A percentile compares a stretch with the other conserved stretches of the same genome.
Evolutionary conservation across 345 rosid genomes (phyloP).

Genomic region (Cardamine resedifolia): DNA sequence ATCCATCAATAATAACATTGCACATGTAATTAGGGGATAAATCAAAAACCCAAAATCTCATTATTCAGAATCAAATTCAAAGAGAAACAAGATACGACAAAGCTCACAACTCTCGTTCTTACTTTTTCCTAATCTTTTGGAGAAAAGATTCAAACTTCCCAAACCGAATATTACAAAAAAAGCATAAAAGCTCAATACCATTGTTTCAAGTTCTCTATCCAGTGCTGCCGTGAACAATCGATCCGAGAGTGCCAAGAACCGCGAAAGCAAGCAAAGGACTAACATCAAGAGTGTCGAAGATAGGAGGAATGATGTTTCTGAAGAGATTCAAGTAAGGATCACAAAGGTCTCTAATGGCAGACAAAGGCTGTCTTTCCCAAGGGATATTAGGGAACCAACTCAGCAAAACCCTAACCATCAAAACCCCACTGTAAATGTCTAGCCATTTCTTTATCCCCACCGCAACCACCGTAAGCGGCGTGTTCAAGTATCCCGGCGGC

Average conservation of each 20-base stretch:
- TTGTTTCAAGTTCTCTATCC: constrained; percentile 19
- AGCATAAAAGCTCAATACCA: not conserved
- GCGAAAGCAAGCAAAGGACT: constrained; percentile 86
- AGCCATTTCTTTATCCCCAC: constrained; percentile 85
- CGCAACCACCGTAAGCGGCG: constrained; percentile 81
- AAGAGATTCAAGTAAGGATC: constrained; percentile 89
- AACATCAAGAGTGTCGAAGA: constrained; percentile 75
- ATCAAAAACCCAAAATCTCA: not conserved
- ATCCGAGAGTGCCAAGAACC: constrained; percentile 62
- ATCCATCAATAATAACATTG: not conserved
- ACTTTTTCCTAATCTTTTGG: not conserved
- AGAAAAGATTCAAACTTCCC: not conserved
- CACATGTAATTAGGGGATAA: not conserved
- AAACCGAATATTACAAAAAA: not conserved
- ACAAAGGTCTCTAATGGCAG: constrained; percentile 79
- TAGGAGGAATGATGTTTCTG: constrained; percentile 78
- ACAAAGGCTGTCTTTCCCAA: constrained; percentile 86
- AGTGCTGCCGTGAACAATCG: constrained; percentile 55
- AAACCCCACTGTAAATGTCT: constrained; percentile 79
- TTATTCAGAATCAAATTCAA: constrained; percentile 8
- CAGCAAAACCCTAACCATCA: constrained; percentile 91
- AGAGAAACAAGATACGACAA: not conserved
- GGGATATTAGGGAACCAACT: constrained; percentile 95
- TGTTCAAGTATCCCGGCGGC: constrained; percentile 57
- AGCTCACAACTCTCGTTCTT: not conserved